These are phyloP conservation scores for button mushroom (Agaricus bisporus) DNA, from an alignment of 768 basidiomycete genomes.

Conservation along the genomic window DNA sequence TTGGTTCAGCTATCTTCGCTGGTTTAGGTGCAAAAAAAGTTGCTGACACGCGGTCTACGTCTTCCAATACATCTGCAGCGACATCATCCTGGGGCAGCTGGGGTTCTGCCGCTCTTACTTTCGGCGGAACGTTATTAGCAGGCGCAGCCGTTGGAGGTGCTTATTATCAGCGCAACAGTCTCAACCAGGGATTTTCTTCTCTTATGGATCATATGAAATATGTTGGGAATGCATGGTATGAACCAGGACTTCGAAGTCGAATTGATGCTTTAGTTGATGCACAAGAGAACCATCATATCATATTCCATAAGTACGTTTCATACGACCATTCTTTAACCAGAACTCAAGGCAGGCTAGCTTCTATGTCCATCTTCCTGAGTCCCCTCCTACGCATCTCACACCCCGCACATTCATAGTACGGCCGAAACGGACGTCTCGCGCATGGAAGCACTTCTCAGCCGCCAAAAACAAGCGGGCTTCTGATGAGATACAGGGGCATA, in stretches of 20 bases:
- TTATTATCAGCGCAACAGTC: constrained; percentile 74
- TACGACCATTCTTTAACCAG: background rate
- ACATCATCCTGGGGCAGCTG: constrained; percentile 45
- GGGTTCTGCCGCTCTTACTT: constrained; percentile 58
- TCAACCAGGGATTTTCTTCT: constrained; percentile 66
- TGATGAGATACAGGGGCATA: constrained; percentile 84
- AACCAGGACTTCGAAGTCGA: constrained; percentile 50
- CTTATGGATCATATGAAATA: constrained; percentile 88
- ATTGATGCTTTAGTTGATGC: constrained; percentile 57
- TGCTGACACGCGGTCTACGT: constrained; percentile 18
- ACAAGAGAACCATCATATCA: constrained; percentile 54
- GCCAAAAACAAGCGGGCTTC: constrained; percentile 59
- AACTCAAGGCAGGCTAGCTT: constrained; percentile 41
- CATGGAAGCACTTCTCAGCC: constrained; percentile 51
- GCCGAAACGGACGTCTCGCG: constrained; percentile 47
- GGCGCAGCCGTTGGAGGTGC: constrained; percentile 83
- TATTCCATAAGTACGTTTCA: constrained; percentile 64
- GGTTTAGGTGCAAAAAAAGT: constrained; percentile 42
- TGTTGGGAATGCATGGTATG: constrained; percentile 82
- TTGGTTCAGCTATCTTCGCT: constrained; percentile 54
- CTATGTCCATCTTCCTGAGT: constrained; percentile 72
- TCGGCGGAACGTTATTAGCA: constrained; percentile 71
- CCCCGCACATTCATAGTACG: constrained; percentile 76
- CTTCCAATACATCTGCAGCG: constrained; percentile 17
- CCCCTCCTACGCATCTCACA: constrained; percentile 46